Percentiles rank a stretch among this genome's conserved stretches.
Conservation (phyloP, 768 basidiomycete species). For the Boletus speciosus region DNA sequence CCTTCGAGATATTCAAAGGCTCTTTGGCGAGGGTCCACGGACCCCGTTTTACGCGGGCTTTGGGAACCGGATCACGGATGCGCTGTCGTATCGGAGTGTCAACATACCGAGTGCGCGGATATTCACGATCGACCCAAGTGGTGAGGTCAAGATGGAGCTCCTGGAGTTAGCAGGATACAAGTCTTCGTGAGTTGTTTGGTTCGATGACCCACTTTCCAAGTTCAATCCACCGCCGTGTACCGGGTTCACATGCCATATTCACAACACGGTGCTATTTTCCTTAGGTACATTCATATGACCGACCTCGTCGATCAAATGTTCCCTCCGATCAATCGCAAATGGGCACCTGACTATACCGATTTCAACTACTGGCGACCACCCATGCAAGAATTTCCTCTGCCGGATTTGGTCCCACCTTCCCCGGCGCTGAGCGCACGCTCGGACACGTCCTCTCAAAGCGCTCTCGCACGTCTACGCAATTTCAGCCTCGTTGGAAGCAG, state of each 20-base stretch:
- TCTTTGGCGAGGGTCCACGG: slow-evolving; percentile 71
- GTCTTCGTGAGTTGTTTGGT: slow-evolving; percentile 63
- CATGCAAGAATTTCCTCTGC: slow-evolving; percentile 72
- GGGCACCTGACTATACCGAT: slow-evolving; percentile 89
- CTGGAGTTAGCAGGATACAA: slow-evolving; percentile 97
- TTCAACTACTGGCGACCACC: slow-evolving; percentile 95
- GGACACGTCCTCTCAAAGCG: slow-evolving; percentile 72
- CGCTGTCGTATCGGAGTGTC: slow-evolving; percentile 94
- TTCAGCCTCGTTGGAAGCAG: slow-evolving; percentile 67
- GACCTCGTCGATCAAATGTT: slow-evolving; percentile 99
- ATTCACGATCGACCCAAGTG: slow-evolving; percentile 93
- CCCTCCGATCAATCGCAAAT: slow-evolving; percentile 89
- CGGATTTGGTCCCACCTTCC: slow-evolving; percentile 81
- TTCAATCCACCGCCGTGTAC: not conserved
- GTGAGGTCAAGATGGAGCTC: slow-evolving; percentile 96
- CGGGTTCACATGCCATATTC: not conserved
- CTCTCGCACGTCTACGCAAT: slow-evolving; percentile 71
- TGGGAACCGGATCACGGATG: slow-evolving; percentile 97
- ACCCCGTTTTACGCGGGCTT: slow-evolving; percentile 96
- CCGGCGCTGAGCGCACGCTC: slow-evolving; percentile 93
- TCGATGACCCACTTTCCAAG: not conserved
- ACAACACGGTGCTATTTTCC: not conserved
- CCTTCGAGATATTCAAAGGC: slow-evolving; percentile 85
- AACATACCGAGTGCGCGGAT: slow-evolving; percentile 92
- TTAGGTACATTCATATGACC: slow-evolving; percentile 96